phyloP scores from a whole-genome alignment of 208 protist species.

The Trypanosoma melophagium region DNA sequence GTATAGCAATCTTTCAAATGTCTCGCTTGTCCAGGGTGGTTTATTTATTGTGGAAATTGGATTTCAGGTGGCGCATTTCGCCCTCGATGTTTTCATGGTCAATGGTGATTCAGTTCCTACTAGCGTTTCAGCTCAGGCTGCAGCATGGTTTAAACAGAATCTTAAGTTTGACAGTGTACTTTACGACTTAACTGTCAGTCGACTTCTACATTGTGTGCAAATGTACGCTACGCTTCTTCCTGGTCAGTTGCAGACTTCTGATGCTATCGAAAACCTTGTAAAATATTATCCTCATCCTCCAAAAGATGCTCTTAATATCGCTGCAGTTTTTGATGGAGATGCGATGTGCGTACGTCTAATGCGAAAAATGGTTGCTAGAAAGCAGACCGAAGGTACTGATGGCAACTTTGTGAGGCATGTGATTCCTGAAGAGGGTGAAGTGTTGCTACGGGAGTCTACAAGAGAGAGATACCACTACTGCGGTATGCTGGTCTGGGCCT shows the following conservation, averaged over 20 bases:
- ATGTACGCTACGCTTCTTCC: conserved; percentile 46
- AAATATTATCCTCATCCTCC: conserved; percentile 80
- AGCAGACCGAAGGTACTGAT: not conserved
- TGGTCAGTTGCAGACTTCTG: conserved; percentile 39
- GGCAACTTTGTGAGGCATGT: conserved; percentile 17
- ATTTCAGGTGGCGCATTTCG: conserved; percentile 86
- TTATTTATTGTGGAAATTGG: conserved; percentile 84
- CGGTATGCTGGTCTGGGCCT: conserved; percentile 68
- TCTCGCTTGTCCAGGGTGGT: conserved; percentile 52
- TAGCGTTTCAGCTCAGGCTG: conserved; percentile 49
- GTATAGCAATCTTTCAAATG: conserved; percentile 13
- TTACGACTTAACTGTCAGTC: conserved; percentile 70
- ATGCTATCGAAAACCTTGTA: conserved; percentile 62
- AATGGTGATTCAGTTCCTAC: conserved; percentile 54
- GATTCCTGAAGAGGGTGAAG: conserved; percentile 27
- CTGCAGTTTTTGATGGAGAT: conserved; percentile 56
- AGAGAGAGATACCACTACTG: conserved; percentile 58
- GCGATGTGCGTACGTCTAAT: conserved; percentile 59
- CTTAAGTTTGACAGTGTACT: conserved; percentile 77
- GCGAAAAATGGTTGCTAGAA: conserved; percentile 35
- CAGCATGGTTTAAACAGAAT: conserved; percentile 70
- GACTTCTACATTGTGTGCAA: conserved; percentile 31
- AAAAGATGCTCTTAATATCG: conserved; percentile 50
- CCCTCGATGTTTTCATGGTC: conserved; percentile 84
- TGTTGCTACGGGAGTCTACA: conserved; percentile 28